Base-by-base conservation (phyloP, 805 yeast species). In the Zygosaccharomyces bailii region DNA sequence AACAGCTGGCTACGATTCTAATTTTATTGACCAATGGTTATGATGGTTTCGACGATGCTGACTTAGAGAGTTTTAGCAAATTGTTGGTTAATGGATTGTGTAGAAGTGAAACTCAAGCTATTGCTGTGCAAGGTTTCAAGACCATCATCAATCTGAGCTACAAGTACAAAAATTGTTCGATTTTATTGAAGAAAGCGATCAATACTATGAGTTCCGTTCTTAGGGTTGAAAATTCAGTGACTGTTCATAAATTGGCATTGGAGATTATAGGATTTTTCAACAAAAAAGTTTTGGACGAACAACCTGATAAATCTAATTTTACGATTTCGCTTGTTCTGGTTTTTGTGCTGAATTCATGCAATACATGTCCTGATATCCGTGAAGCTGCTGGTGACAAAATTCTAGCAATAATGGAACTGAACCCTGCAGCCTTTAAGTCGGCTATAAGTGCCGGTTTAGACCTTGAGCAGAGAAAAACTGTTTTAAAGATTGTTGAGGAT, bases 41-140 rank as follows among this genome's bases (percentile, higher is more conserved):
- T 5, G 39, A 72, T 11, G 49, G 52, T 3, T 51, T 78, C 4
- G 52, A 59, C 7, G 61, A 54, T 1, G 53, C 54, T 0, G 78
- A 79, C 39, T 58, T 71, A 30, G 70, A 65, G 2, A 54, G 57
- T 7, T 55, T 72, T 25, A 60, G 68, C 1, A 48, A 56, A 1
- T 58, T 58, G 13, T 55, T 80, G 7, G 47, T 68, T 0, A 55
- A 52, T 3, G 69, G 72, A 11, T 53, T 80, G 6, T 39, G 52
- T 0, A 57, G 67, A 4, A 58, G 66, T 2, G 70, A 64, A n/a
- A 57, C 63, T 6, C 53, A 71, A 6, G 60, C 69, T 0, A 65
- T 78, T 7, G 69, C 77, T 0, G 68, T 81, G 9, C 89, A 82
- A 50, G 82, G 93, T 11, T 68, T 84, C 40, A 82, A 74, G 53